Conservation (phyloP, 164 flowering plant species). For the Nelumbo lutea region DNA sequence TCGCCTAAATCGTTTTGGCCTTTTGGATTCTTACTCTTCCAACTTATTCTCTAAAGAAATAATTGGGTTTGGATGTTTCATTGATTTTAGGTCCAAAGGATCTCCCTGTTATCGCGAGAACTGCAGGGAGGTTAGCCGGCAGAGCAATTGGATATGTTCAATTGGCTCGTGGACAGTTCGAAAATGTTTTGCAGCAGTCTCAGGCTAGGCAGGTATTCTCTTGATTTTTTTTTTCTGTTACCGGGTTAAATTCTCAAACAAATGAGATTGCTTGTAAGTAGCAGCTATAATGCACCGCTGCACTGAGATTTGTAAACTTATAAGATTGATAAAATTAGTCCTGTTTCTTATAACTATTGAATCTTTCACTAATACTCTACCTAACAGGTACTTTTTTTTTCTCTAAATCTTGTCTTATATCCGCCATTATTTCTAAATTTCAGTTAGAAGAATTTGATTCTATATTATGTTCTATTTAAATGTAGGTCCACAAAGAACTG, state of each 20-base stretch:
- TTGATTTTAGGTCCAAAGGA: constrained; percentile 76
- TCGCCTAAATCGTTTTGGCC: neutral
- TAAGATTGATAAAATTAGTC: too few species aligned
- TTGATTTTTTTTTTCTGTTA: neutral
- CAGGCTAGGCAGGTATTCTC: constrained; percentile 73
- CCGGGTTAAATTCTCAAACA: neutral
- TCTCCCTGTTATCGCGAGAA: constrained; percentile 74
- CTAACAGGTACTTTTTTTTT: too few species aligned
- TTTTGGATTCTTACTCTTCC: neutral
- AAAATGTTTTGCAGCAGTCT: constrained; percentile 73
- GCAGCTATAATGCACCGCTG: too few species aligned
- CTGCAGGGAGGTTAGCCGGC: constrained; percentile 83
- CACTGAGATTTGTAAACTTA: too few species aligned
- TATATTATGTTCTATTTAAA: constrained; percentile 5
- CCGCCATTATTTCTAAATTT: too few species aligned
- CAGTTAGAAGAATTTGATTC: neutral
- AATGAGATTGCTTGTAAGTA: neutral
- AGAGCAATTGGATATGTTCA: constrained; percentile 86
- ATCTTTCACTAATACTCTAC: too few species aligned
- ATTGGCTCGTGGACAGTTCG: constrained; percentile 87
- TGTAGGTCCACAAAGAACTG: constrained; percentile 88
- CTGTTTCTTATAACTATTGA: too few species aligned
- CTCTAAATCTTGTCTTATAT: neutral
- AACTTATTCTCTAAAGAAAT: neutral
- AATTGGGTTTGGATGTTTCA: neutral